Evolutionary conservation across 257 asterid species (phyloP).

Genomic region (Forsythia suspensa): DNA sequence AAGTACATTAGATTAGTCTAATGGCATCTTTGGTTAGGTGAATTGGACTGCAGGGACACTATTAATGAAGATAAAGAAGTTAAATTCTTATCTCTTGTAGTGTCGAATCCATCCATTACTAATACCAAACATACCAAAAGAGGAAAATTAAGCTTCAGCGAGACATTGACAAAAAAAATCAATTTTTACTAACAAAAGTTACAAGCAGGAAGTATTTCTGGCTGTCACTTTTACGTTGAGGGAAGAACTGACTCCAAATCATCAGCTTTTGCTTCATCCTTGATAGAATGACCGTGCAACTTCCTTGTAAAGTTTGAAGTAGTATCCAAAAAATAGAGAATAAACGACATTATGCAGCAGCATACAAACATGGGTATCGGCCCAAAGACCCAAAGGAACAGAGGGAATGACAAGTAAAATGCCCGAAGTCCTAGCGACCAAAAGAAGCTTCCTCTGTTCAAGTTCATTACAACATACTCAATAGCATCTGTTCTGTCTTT

Average conservation of each 20-base stretch:
- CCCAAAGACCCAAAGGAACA: conserved; percentile 79
- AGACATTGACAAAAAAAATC: background rate
- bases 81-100: too few relatives aligned
- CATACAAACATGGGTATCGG: conserved; percentile 75
- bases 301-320: conserved; percentile 59
- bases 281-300: conserved; percentile 42
- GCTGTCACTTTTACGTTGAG: conserved; percentile 6
- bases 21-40: too few relatives aligned
- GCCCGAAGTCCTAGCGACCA: conserved; percentile 85
- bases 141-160: background rate
- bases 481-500: conserved; percentile 50
- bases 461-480: conserved; percentile 59
- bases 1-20: too few relatives aligned
- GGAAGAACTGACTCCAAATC: conserved; percentile 42
- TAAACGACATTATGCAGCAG: conserved; percentile 46
- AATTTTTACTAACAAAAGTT: background rate
- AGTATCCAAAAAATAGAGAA: conserved; percentile 76
- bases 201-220: background rate
- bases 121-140: background rate
- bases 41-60: too few relatives aligned
- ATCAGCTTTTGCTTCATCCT: conserved; percentile 22
- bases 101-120: background rate
- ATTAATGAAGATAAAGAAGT: background rate
- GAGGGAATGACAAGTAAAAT: conserved; percentile 80
- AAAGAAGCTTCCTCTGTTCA: conserved; percentile 71